Evolutionary conservation across 768 basidiomycete genomes (phyloP).

Genomic region (Tylopilus sp.): DNA sequence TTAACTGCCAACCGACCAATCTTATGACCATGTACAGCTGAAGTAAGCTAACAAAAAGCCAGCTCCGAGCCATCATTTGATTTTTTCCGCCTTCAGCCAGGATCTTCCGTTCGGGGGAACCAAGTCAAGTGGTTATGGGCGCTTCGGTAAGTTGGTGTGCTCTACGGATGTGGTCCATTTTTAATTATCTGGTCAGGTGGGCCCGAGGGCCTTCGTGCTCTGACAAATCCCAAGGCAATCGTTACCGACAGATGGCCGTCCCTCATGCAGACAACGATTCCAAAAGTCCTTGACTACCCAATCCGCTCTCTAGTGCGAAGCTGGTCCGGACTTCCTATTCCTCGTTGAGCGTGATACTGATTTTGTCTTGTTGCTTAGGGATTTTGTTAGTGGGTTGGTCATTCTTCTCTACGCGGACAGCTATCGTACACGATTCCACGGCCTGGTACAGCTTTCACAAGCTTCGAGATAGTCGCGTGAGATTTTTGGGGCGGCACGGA

Average conservation of each 20-base stretch:
- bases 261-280: constrained; percentile 80
- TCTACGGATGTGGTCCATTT: constrained; percentile 2
- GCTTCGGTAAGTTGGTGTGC: constrained; percentile 62
- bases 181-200: constrained; percentile 56
- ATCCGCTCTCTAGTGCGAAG: constrained; percentile 67
- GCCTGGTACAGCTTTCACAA: constrained; percentile 37
- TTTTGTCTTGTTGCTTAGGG: constrained; percentile 33
- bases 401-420: constrained; percentile 47
- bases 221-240: constrained; percentile 88
- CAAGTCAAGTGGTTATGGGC: constrained; percentile 89
- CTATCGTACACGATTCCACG: constrained; percentile 42
- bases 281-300: constrained; percentile 83
- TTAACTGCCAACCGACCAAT: constrained; percentile 6
- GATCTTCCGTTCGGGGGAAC: constrained; percentile 93
- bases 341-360: not conserved
- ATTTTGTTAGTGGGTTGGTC: constrained; percentile 48
- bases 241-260: constrained; percentile 84
- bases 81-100: constrained; percentile 55
- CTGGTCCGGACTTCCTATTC: constrained; percentile 51
- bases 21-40: constrained; percentile 40
- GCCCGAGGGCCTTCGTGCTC: constrained; percentile 84
- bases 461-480: constrained; percentile 29
- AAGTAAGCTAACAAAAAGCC: constrained; percentile 46
- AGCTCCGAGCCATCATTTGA: constrained; percentile 2
- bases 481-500: not conserved